Evolutionary conservation across 1,284 basidiomycete species (phyloP), one percentile per base, ranked within the genome.

Genomic region (Clitocybe nebularis): DNA sequence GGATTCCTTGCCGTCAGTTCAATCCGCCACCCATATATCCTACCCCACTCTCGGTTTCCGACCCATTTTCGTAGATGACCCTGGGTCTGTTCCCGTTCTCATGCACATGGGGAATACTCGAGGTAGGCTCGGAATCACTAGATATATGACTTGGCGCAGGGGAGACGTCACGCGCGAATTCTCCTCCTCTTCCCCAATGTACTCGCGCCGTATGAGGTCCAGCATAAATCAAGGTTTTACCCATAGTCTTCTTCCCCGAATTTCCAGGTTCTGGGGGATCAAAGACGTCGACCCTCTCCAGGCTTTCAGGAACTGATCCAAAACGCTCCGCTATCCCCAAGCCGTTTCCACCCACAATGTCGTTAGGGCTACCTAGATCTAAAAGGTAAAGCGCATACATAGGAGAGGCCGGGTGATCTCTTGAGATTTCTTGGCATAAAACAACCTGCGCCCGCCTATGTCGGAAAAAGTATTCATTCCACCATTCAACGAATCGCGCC

Each of bases 211-310:
- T 11, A 24, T 34, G 30, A 24, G 42, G 20, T 1, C 29, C 29
- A 16, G 19, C 22, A 17, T 23, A 43, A 11, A 43, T 43, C 26
- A 43, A 10, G 1, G 29, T 38, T 23, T 43, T 43, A 11, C 36
- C 42, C 14, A 39, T 39, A 5, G 22, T 32, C 23, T 9, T 36
- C 5, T 6, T 16, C n/a, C 37, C 36, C 16, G 9, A 9, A n/a
- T 13, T 28, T 8, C 25, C 29, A 4, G 29, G 16, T 7, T 19
- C 17, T 10, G 23, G 30, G 5, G 38, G 38, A 19, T 44, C 43
- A 20, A 35, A 44, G 16, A 44, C 33, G n/a, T 40, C 30, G n/a
- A 44, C 36, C 9, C 43, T 21, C 13, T 40, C 38, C 19, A 44
- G 33, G 5, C 37, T 33, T 16, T 39, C 36, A n/a, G 37, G 43